Evolutionary conservation across 768 basidiomycete species (phyloP).

Genomic region (Kwoniella shandongensis): DNA sequence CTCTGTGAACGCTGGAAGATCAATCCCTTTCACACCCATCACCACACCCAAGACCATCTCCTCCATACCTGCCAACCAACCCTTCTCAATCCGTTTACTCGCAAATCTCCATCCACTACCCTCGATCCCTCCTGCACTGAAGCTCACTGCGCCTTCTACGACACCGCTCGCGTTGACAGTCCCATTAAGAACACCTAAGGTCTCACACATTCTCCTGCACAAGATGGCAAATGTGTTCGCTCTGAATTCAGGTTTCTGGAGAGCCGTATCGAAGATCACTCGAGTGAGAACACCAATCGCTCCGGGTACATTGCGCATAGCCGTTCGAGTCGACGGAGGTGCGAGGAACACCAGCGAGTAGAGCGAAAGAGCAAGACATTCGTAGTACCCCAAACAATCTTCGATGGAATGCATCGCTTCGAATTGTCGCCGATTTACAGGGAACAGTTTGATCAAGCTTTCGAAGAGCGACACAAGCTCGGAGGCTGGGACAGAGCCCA

Average conservation of each 20-base stretch:
- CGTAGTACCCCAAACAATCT: slow-evolving; percentile 72
- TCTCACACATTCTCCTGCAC: slow-evolving; percentile 51
- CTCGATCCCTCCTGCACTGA: slow-evolving; percentile 27
- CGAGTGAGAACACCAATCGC: slow-evolving; percentile 65
- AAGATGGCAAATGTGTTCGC: slow-evolving; percentile 46
- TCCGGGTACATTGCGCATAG: slow-evolving; percentile 67
- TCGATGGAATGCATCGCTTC: slow-evolving; percentile 56
- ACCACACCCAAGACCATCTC: slow-evolving; percentile 27
- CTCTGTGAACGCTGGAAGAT: slow-evolving; percentile 28
- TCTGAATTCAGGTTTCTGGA: slow-evolving; percentile 13
- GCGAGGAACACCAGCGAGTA: slow-evolving; percentile 85
- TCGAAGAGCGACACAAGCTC: slow-evolving; percentile 67
- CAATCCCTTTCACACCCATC: slow-evolving; percentile 25
- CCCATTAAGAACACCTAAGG: slow-evolving; percentile 48
- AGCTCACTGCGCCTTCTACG: slow-evolving; percentile 24
- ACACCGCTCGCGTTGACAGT: slow-evolving; percentile 23
- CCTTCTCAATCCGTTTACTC: slow-evolving; percentile 28
- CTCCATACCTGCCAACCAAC: slow-evolving; percentile 37
- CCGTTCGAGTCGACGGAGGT: slow-evolving; percentile 69
- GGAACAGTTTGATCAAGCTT: slow-evolving; percentile 77
- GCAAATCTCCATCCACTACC: slow-evolving; percentile 39
- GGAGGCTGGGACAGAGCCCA: slow-evolving; percentile 64
- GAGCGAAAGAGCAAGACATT: slow-evolving; percentile 75
- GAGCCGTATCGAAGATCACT: slow-evolving; percentile 37
- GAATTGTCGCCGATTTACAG: slow-evolving; percentile 73